A percentile compares a stretch with the other conserved stretches of the same genome.
phyloP scores from a whole-genome alignment of 148 eudicot species.

The Amaranthus cruentus region DNA sequence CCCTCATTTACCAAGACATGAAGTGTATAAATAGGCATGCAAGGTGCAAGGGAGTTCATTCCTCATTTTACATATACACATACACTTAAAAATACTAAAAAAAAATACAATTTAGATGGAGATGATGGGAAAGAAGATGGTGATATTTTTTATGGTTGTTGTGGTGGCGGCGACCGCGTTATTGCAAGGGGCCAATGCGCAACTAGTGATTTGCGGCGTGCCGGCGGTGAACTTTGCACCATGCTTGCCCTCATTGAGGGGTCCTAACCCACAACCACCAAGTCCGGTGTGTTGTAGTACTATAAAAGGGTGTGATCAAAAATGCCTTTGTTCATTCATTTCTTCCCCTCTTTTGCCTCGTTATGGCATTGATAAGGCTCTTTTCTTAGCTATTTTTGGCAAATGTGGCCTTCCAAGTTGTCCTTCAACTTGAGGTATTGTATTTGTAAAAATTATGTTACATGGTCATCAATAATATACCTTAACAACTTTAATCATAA shows the following conservation, averaged over 20 bases:
- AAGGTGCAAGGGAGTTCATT: no score
- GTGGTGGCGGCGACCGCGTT: not conserved
- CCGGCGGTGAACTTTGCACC: not conserved
- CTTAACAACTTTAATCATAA: no score
- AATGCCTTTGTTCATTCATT: slow-evolving; percentile 19
- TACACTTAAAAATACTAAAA: not conserved
- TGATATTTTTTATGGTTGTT: not conserved
- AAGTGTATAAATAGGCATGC: not conserved
- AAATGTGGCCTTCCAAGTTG: slow-evolving; percentile 30
- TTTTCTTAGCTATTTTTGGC: slow-evolving; percentile 20
- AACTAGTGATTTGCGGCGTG: slow-evolving; percentile 4
- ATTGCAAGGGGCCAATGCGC: slow-evolving; percentile 3
- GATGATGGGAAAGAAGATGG: slow-evolving; percentile 10
- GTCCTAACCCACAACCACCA: slow-evolving; percentile 21
- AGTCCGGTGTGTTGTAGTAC: slow-evolving; percentile 9
- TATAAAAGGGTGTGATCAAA: slow-evolving; percentile 10
- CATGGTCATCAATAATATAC: not conserved
- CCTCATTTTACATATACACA: no score
- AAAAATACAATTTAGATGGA: not conserved
- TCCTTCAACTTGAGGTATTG: not conserved
- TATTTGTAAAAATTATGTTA: not conserved
- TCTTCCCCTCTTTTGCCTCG: slow-evolving; percentile 25
- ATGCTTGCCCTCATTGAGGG: slow-evolving; percentile 7
- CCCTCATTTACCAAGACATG: no score
- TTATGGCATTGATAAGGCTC: slow-evolving; percentile 10